These are phyloP conservation scores for Capsella bursapastoris DNA, from an alignment of 345 rosid species.

Conservation along the genomic window DNA sequence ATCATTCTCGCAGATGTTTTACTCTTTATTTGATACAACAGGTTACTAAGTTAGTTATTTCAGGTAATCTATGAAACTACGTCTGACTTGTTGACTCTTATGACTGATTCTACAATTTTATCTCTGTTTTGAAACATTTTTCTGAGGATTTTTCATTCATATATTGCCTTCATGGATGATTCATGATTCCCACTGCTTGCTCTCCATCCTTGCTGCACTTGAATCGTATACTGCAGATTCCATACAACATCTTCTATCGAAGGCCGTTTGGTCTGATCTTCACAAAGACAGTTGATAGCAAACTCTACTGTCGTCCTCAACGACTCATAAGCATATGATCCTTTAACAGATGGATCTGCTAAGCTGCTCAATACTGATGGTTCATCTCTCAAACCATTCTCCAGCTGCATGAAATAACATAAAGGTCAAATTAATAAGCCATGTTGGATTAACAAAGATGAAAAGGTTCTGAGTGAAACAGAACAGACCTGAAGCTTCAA, in stretches of 20 bases:
- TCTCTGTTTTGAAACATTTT: background rate
- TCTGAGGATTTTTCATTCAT: background rate
- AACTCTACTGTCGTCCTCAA: conserved; percentile 69
- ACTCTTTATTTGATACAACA: background rate
- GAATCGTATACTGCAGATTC: conserved; percentile 87
- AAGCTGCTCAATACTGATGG: conserved; percentile 54
- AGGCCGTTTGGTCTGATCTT: conserved; percentile 61
- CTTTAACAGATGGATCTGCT: conserved; percentile 65
- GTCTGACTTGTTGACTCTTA: conserved; percentile 15
- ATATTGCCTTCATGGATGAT: conserved; percentile 40
- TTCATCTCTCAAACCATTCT: conserved; percentile 61
- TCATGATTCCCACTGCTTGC: conserved; percentile 70
- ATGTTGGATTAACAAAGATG: background rate
- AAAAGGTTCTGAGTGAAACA: conserved; percentile 4
- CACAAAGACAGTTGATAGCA: conserved; percentile 68
- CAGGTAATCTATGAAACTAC: conserved; percentile 11
- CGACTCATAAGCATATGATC: conserved; percentile 80
- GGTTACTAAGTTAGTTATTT: background rate
- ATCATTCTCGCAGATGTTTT: conserved; percentile 3
- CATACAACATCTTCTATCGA: conserved; percentile 89
- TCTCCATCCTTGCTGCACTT: conserved; percentile 85
- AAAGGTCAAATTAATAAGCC: background rate
- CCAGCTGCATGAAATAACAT: conserved; percentile 53
- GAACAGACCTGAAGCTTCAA: conserved; percentile 58
- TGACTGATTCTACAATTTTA: background rate